phyloP scores from a whole-genome alignment of 805 yeast genomes.

The Martiniozyma abietophila region DNA sequence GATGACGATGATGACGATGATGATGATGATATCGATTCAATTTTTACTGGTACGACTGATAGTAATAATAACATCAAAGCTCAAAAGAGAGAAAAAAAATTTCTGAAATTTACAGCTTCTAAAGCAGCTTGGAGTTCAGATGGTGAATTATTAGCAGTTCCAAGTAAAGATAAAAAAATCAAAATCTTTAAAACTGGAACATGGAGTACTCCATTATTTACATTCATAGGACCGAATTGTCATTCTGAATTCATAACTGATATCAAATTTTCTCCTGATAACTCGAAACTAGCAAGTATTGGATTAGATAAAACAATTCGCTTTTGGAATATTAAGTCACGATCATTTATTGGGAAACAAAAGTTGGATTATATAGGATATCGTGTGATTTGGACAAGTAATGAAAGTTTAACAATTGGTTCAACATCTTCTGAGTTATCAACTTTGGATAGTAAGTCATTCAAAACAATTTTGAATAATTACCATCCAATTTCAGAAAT shows the following conservation, averaged over 20 bases:
- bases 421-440: conserved; percentile 10
- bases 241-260: conserved; percentile 35
- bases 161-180: conserved; percentile 41
- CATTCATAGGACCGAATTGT: conserved; percentile 16
- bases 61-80: conserved; percentile 8
- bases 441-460: conserved; percentile 10
- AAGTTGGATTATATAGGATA: conserved; percentile 6
- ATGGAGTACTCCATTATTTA: conserved; percentile 17
- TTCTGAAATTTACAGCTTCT: conserved; percentile 28
- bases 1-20: conserved; percentile 26
- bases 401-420: conserved; percentile 7
- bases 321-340: conserved; percentile 44
- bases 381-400: conserved; percentile 9
- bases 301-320: conserved; percentile 41
- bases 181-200: conserved; percentile 35
- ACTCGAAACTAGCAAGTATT: conserved; percentile 49
- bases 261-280: conserved; percentile 53
- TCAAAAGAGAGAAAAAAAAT: conserved; percentile 29
- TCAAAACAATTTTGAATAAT: conserved; percentile 4
- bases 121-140: conserved; percentile 61
- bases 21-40: conserved; percentile 24
- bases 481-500: conserved; percentile 9
- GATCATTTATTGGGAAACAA: conserved; percentile 20
- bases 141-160: conserved; percentile 63
- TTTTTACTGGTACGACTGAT: conserved; percentile 15